Evolutionary conservation across 768 basidiomycete species (phyloP).

Genomic region (Jaapia argillacea): DNA sequence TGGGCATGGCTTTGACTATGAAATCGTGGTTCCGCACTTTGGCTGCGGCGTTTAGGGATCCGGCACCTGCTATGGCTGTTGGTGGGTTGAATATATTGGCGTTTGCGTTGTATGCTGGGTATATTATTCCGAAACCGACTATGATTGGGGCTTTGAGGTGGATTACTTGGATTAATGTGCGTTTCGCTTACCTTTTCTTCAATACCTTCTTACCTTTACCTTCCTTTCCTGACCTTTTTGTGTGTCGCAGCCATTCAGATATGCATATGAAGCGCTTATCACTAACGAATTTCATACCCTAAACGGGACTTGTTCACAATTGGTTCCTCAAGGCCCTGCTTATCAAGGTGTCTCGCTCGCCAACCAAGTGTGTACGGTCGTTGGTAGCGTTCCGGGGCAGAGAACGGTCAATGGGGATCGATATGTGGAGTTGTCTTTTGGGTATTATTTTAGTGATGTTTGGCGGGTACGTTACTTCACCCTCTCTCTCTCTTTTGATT

Average conservation of each 20-base stretch:
- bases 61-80: not conserved
- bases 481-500: too few species aligned
- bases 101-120: slow-evolving; percentile 63
- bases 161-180: not conserved
- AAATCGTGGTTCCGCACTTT: slow-evolving; percentile 79
- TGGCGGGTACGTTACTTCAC: slow-evolving; percentile 33
- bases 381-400: slow-evolving; percentile 49
- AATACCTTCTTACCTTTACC: not conserved
- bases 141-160: not conserved
- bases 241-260: not conserved
- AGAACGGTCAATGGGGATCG: slow-evolving; percentile 41
- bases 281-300: not conserved
- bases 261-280: not conserved
- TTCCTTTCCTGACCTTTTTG: not conserved
- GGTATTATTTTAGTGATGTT: slow-evolving; percentile 36
- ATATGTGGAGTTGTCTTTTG: slow-evolving; percentile 54
- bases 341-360: not conserved
- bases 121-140: slow-evolving; percentile 47
- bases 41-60: slow-evolving; percentile 19
- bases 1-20: slow-evolving; percentile 61
- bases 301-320: not conserved
- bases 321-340: not conserved
- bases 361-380: slow-evolving; percentile 26
- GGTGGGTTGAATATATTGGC: slow-evolving; percentile 11
- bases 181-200: slow-evolving; percentile 1